Conservation (phyloP, 306 rosid genomes). For the Psophocarpus tetragonolobus region DNA sequence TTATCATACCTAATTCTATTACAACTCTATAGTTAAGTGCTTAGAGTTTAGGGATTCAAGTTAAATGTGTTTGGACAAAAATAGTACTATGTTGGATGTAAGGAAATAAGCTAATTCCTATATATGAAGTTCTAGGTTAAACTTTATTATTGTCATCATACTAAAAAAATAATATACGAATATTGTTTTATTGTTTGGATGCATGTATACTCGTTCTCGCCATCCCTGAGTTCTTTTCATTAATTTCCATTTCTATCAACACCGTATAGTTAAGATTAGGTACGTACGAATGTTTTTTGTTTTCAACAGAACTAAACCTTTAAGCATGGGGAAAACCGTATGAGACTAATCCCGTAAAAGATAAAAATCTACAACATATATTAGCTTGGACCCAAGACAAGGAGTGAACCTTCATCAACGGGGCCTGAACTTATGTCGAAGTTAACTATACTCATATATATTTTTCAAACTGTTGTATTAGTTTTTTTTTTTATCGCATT, state of each 20-base stretch:
- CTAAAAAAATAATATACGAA: too few relatives aligned
- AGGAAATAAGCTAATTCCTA: too few relatives aligned
- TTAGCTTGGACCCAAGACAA: not conserved
- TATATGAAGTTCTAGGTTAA: too few relatives aligned
- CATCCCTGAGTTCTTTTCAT: not conserved
- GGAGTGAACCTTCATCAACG: not conserved
- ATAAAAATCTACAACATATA: not conserved
- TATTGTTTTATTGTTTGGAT: not conserved
- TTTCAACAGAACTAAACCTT: not conserved
- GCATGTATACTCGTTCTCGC: not conserved
- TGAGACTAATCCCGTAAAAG: too few relatives aligned
- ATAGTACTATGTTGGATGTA: too few relatives aligned
- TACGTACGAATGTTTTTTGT: not conserved
- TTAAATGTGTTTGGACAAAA: too few relatives aligned
- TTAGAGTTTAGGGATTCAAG: too few relatives aligned
- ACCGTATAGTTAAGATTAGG: not conserved
- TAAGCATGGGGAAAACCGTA: not conserved
- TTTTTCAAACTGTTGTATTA: not conserved
- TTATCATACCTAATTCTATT: too few relatives aligned
- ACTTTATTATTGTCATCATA: not conserved
- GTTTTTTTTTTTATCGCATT: not conserved
- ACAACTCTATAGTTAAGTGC: too few relatives aligned
- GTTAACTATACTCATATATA: not conserved
- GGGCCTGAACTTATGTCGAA: not conserved
- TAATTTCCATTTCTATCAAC: not conserved